Evolutionary conservation across 176 grass and related monocot genomes (phyloP).

Genomic region (Otatea glauca): DNA sequence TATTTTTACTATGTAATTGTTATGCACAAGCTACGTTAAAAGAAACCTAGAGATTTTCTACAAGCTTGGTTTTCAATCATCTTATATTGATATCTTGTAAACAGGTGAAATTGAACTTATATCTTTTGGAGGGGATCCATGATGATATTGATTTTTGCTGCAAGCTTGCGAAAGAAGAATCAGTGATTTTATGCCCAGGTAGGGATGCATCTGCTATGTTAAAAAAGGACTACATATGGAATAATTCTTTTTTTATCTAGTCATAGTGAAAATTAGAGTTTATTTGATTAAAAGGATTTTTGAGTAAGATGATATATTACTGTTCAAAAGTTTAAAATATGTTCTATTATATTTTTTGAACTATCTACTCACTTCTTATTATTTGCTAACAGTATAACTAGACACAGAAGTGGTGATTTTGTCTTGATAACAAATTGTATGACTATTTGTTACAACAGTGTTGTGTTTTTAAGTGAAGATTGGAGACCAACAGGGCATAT

Average conservation of each 20-base stretch:
- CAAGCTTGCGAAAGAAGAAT: slow-evolving; percentile 87
- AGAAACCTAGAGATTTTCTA: background rate
- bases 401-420: background rate
- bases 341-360: background rate
- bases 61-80: background rate
- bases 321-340: too few species aligned
- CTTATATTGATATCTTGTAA: slow-evolving; percentile 1
- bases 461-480: background rate
- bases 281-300: background rate
- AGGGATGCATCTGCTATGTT: background rate
- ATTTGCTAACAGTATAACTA: background rate
- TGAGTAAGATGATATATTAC: too few species aligned
- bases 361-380: background rate
- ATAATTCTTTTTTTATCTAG: background rate
- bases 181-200: slow-evolving; percentile 80
- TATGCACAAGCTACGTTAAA: background rate
- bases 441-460: background rate
- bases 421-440: background rate
- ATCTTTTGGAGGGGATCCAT: slow-evolving; percentile 61
- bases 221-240: background rate
- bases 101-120: slow-evolving; percentile 74
- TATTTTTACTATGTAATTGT: background rate
- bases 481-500: background rate
- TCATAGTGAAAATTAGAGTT: background rate
- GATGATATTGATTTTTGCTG: slow-evolving; percentile 88